Evolutionary conservation across 306 rosid species (phyloP).

Genomic region (Crotalaria pallida): DNA sequence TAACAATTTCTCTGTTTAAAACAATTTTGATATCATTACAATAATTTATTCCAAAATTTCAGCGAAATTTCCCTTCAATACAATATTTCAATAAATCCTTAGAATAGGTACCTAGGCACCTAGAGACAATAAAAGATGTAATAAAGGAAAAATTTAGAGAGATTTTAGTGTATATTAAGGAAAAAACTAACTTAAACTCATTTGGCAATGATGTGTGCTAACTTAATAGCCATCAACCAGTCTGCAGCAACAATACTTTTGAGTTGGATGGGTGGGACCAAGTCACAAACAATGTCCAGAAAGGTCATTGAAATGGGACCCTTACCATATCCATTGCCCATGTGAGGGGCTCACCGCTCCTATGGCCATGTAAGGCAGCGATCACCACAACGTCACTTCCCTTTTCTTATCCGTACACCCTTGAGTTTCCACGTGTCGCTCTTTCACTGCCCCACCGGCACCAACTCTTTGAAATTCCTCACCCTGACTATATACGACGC

Average conservation of each 20-base stretch:
- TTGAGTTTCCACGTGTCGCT: constrained; percentile 8
- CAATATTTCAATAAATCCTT: too few relatives aligned
- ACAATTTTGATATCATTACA: too few relatives aligned
- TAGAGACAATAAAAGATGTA: too few relatives aligned
- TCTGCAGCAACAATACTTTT: not conserved
- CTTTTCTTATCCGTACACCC: constrained; percentile 12
- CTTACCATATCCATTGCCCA: constrained; percentile 1
- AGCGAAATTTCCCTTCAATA: too few relatives aligned
- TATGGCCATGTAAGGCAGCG: not conserved
- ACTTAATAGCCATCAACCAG: not conserved
- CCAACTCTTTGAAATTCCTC: constrained; percentile 34
- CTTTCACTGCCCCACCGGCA: not conserved
- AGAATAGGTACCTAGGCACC: too few relatives aligned
- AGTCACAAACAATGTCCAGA: constrained; percentile 1
- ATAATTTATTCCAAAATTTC: too few relatives aligned
- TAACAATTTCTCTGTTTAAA: too few relatives aligned
- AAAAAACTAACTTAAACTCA: too few relatives aligned
- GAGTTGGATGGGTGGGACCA: constrained; percentile 16
- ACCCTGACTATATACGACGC: not conserved
- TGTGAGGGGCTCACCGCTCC: not conserved
- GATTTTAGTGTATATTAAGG: too few relatives aligned
- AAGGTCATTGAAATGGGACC: constrained; percentile 1
- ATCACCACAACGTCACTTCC: not conserved
- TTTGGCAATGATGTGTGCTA: not conserved
- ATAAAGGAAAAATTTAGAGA: too few relatives aligned